These are phyloP conservation scores for Heterobasidion annosum DNA, from an alignment of 1,284 basidiomycete genomes.

Conservation along the genomic window DNA sequence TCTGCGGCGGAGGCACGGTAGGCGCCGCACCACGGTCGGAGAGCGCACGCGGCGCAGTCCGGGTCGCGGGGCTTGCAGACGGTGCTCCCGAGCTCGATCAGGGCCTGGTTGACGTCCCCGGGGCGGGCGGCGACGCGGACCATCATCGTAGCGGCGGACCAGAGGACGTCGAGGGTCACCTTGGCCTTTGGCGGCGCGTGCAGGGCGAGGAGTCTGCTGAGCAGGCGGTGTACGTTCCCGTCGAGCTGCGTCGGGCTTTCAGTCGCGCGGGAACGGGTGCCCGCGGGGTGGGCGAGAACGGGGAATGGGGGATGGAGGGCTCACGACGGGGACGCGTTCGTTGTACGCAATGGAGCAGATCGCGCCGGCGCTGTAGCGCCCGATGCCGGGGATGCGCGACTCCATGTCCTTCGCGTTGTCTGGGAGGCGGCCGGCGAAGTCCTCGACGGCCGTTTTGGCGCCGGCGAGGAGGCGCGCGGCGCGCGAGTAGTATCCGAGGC, in stretches of 20 bases:
- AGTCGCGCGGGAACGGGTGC: not conserved
- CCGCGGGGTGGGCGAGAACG: not conserved
- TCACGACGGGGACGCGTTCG: conserved; percentile 73
- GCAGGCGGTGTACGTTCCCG: conserved; percentile 82
- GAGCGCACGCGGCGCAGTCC: conserved; percentile 63
- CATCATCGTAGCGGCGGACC: conserved; percentile 67
- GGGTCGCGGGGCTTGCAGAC: conserved; percentile 83
- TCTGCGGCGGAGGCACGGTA: conserved; percentile 25
- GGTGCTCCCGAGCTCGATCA: conserved; percentile 85
- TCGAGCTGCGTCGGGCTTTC: conserved; percentile 58
- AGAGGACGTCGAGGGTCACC: conserved; percentile 70
- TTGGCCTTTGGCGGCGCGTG: conserved; percentile 79
- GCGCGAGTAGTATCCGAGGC: conserved; percentile 87
- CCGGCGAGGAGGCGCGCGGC: conserved; percentile 73
- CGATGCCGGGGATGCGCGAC: conserved; percentile 82
- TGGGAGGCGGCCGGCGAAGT: conserved; percentile 69
- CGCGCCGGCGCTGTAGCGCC: conserved; percentile 86
- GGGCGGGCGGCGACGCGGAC: conserved; percentile 48
- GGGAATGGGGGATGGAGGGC: conserved; percentile 12
- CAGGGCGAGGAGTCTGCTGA: conserved; percentile 76
- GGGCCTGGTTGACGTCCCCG: conserved; percentile 84
- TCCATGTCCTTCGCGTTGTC: conserved; percentile 76
- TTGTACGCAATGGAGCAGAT: conserved; percentile 89
- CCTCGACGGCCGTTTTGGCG: conserved; percentile 67
- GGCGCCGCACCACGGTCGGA: conserved; percentile 61